Evolutionary conservation across 192 early-diverging fungal species (phyloP).

Genomic region (Podila clonocystis): DNA sequence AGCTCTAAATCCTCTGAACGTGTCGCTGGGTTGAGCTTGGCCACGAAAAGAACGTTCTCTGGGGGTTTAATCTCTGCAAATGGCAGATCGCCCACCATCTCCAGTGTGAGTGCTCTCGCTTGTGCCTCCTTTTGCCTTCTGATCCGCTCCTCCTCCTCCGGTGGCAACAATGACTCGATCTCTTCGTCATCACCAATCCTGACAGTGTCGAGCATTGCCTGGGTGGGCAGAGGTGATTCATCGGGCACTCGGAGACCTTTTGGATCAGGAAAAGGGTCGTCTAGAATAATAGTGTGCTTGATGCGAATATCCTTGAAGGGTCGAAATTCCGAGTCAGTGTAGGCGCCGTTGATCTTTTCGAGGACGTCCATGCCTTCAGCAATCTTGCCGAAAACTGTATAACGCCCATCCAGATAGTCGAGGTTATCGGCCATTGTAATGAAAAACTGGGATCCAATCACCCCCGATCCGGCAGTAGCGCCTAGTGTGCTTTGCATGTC

Average conservation of each 20-base stretch:
- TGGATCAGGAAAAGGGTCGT: conserved; percentile 94
- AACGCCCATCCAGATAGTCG: conserved; percentile 86
- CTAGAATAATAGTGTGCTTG: conserved; percentile 89
- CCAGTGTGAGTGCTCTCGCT: conserved; percentile 92
- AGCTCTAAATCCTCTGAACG: conserved; percentile 90
- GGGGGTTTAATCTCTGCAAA: conserved; percentile 97
- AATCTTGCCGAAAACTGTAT: conserved; percentile 87
- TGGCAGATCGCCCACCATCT: conserved; percentile 98
- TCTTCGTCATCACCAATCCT: conserved; percentile 88
- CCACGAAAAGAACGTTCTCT: conserved; percentile 97
- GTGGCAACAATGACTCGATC: conserved; percentile 59
- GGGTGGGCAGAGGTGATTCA: conserved; percentile 81
- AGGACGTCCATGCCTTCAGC: conserved; percentile 91
- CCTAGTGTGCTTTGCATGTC: conserved; percentile 21
- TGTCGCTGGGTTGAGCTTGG: conserved; percentile 92
- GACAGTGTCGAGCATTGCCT: conserved; percentile 72
- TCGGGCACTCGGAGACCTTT: conserved; percentile 70
- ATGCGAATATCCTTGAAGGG: conserved; percentile 91
- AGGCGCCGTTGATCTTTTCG: conserved; percentile 77
- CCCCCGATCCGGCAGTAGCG: conserved; percentile 50
- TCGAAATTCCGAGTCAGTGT: conserved; percentile 76
- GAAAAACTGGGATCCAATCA: conserved; percentile 88
- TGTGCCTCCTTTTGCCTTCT: conserved; percentile 79
- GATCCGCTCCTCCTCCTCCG: conserved; percentile 73
- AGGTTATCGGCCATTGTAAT: conserved; percentile 79